Evolutionary conservation across 2,329 filamentous ascomycete species (phyloP).

Genomic region (Xylaria sp.): DNA sequence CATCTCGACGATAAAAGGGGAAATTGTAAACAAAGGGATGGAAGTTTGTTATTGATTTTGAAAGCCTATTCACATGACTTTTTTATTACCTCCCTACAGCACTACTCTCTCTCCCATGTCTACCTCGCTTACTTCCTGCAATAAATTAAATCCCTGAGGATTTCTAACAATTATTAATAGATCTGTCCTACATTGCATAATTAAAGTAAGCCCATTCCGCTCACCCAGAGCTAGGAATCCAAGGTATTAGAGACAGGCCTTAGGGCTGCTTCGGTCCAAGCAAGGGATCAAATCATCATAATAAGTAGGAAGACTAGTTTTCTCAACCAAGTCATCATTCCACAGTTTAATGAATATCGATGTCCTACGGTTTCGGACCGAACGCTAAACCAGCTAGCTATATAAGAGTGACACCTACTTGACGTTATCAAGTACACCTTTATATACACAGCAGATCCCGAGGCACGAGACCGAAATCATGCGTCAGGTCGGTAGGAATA

Average conservation of each 20-base stretch:
- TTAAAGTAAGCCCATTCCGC: background rate
- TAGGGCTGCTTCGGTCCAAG: background rate
- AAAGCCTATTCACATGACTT: background rate
- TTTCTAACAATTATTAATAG: background rate
- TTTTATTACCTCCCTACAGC: background rate
- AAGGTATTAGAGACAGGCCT: background rate
- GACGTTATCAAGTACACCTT: conserved; percentile 18
- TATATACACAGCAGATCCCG: background rate
- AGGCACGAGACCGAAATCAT: background rate
- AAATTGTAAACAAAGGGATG: background rate
- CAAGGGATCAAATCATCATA: conserved; percentile 5
- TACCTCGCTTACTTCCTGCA: background rate
- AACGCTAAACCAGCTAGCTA: background rate
- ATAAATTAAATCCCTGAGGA: background rate
- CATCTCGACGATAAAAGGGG: background rate
- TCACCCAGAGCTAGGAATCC: background rate
- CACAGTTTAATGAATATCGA: conserved; percentile 1
- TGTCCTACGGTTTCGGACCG: conserved; percentile 15
- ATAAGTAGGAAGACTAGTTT: background rate
- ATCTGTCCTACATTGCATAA: background rate
- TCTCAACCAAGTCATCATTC: background rate
- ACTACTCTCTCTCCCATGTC: background rate
- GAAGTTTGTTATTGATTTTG: background rate
- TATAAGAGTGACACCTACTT: conserved; percentile 9
- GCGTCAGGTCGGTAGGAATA: conserved; percentile 29